Conservation (phyloP, 1,284 basidiomycete genomes). For the Leccinum subfulvum region DNA sequence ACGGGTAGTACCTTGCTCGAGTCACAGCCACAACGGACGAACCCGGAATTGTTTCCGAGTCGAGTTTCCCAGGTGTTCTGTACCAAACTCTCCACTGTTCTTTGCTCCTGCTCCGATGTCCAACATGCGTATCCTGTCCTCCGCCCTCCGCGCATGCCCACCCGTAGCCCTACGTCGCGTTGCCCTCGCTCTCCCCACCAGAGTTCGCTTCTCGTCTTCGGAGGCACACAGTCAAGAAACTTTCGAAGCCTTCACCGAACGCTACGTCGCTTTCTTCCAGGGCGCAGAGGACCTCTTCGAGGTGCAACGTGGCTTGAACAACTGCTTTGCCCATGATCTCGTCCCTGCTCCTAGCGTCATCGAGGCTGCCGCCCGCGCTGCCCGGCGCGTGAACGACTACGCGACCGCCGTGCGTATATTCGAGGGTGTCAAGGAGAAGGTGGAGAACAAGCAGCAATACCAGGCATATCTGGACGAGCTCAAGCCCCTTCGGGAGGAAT, state of each 20-base stretch:
- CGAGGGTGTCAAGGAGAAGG: conserved; percentile 90
- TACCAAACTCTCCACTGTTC: not conserved
- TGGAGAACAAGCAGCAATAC: conserved; percentile 94
- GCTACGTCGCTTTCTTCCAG: conserved; percentile 93
- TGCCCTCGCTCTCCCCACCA: conserved; percentile 47
- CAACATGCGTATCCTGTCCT: conserved; percentile 50
- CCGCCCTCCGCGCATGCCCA: conserved; percentile 56
- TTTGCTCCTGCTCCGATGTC: conserved; percentile 1
- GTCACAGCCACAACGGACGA: conserved; percentile 16
- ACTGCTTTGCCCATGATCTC: conserved; percentile 98
- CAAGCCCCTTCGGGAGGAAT: conserved; percentile 81
- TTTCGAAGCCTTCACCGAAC: conserved; percentile 91
- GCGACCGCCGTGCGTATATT: conserved; percentile 95
- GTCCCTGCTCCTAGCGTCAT: conserved; percentile 97
- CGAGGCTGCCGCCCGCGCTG: conserved; percentile 90
- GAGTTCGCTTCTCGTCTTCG: conserved; percentile 36
- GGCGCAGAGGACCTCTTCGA: conserved; percentile 95
- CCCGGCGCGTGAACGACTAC: conserved; percentile 94
- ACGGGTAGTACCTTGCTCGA: not conserved
- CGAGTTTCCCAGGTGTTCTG: conserved; percentile 12
- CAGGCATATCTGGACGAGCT: conserved; percentile 87
- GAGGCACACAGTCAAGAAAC: conserved; percentile 79
- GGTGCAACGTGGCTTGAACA: conserved; percentile 96
- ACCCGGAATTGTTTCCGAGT: conserved; percentile 15
- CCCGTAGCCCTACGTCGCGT: conserved; percentile 37